These are phyloP conservation scores for Metschnikowia proteae DNA, from an alignment of 805 yeast species.

Conservation along the genomic window DNA sequence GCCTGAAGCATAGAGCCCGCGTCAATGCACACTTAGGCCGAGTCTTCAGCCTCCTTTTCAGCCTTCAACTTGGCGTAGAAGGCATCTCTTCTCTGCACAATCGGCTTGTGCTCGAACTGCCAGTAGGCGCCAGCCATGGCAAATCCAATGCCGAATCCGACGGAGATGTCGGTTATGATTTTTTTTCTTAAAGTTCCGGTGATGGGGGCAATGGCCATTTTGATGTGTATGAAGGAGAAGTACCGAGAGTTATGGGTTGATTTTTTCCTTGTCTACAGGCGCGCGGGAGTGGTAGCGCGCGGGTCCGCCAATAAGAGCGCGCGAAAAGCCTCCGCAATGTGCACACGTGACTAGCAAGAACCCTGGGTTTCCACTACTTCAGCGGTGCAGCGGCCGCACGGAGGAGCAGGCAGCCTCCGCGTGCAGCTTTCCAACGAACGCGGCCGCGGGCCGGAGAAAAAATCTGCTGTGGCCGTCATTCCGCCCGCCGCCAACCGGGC, in stretches of 20 bases:
- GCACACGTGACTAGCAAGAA: not conserved
- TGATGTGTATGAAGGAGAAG: slow-evolving; percentile 6
- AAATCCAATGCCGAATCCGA: slow-evolving; percentile 63
- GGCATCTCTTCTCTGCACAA: slow-evolving; percentile 73
- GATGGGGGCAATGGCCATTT: slow-evolving; percentile 81
- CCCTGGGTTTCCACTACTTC: no score
- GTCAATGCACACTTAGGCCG: slow-evolving; percentile 17
- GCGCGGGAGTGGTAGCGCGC: not conserved
- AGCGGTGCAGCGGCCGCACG: no score
- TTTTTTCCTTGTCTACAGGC: slow-evolving; percentile 9
- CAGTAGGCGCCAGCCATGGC: slow-evolving; percentile 62
- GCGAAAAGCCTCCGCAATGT: slow-evolving; percentile 4
- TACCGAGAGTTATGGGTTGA: not conserved
- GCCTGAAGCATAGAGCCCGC: not conserved
- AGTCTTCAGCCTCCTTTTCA: slow-evolving; percentile 60
- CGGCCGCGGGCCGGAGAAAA: no score
- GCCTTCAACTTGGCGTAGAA: slow-evolving; percentile 78
- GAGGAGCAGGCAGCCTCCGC: no score
- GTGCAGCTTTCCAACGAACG: no score
- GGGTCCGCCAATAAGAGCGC: slow-evolving; percentile 14
- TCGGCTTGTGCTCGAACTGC: slow-evolving; percentile 84
- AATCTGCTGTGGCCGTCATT: no score
- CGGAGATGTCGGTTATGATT: slow-evolving; percentile 70
- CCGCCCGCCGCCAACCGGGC: no score
- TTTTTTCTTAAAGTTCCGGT: slow-evolving; percentile 79